phyloP scores from a whole-genome alignment of 176 grass and related monocot genomes.

The Eragrostis curvula region DNA sequence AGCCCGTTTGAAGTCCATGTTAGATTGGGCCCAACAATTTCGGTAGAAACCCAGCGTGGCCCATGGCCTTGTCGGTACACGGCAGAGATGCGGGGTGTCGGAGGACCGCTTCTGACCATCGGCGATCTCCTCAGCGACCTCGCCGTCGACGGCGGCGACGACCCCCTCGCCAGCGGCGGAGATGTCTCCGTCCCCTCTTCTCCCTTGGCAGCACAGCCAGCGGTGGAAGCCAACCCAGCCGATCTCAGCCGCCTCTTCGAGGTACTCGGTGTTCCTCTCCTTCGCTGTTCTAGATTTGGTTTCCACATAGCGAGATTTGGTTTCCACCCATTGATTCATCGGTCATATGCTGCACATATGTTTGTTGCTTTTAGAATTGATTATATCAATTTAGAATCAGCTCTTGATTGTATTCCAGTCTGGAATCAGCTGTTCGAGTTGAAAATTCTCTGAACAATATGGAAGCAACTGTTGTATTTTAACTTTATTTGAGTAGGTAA shows the following conservation, averaged over 20 bases:
- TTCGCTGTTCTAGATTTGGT: constrained; percentile 6
- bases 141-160: constrained; percentile 56
- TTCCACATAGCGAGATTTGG: not conserved
- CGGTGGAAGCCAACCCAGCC: constrained; percentile 43
- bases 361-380: not conserved
- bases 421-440: not conserved
- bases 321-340: not conserved
- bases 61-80: too few relatives aligned
- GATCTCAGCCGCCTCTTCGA: constrained; percentile 61
- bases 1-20: not conserved
- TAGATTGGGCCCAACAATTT: not conserved
- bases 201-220: constrained; percentile 20
- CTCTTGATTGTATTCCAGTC: not conserved
- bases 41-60: not conserved
- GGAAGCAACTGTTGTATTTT: not conserved
- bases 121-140: constrained; percentile 81
- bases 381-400: not conserved
- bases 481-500: not conserved
- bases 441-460: not conserved
- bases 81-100: constrained; percentile 61
- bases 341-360: not conserved
- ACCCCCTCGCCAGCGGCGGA: constrained; percentile 23
- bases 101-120: constrained; percentile 80
- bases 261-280: constrained; percentile 28
- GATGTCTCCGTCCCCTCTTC: constrained; percentile 16